Percentiles rank a stretch among this genome's conserved stretches.
Evolutionary conservation across 768 basidiomycete genomes (phyloP).

Genomic region (Xerocomus spinulosus): DNA sequence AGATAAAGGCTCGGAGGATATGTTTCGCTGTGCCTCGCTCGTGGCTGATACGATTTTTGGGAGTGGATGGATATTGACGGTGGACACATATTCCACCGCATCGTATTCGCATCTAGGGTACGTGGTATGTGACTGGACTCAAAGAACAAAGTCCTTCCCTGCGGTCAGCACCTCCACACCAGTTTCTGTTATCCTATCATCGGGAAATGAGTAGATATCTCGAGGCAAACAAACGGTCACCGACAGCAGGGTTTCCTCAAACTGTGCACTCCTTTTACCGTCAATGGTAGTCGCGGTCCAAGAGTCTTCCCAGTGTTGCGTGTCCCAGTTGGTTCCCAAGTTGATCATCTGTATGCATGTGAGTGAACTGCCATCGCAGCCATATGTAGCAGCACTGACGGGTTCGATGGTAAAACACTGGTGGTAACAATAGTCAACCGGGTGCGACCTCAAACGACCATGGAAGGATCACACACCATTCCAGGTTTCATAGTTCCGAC

Average conservation of each 20-base stretch:
- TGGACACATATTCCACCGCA: slow-evolving; percentile 13
- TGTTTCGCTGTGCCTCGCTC: too few relatives aligned
- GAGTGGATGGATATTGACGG: background rate
- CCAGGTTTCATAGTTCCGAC: slow-evolving; percentile 91
- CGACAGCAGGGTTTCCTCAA: slow-evolving; percentile 94
- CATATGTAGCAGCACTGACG: slow-evolving; percentile 35
- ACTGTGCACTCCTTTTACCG: slow-evolving; percentile 90
- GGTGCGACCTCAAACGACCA: background rate
- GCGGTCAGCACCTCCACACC: slow-evolving; percentile 87
- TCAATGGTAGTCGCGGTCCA: slow-evolving; percentile 96
- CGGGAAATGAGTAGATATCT: slow-evolving; percentile 14
- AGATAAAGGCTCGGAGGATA: too few relatives aligned
- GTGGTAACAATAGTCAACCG: slow-evolving; percentile 6
- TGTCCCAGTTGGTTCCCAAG: slow-evolving; percentile 70
- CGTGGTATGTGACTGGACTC: slow-evolving; percentile 13
- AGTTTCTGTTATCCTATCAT: slow-evolving; percentile 77
- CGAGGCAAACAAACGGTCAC: slow-evolving; percentile 30
- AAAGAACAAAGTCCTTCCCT: slow-evolving; percentile 32
- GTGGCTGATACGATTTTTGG: too few relatives aligned
- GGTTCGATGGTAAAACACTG: slow-evolving; percentile 78
- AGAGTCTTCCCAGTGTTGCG: slow-evolving; percentile 87
- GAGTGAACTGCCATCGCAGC: slow-evolving; percentile 1
- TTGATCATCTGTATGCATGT: slow-evolving; percentile 77
- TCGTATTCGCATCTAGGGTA: slow-evolving; percentile 23
- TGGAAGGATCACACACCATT: slow-evolving; percentile 54